Percentiles rank a stretch among this genome's conserved stretches.
These are phyloP conservation scores for Laburnicola sp. DNA, from an alignment of 2,329 filamentous ascomycete species.

Conservation along the genomic window DNA sequence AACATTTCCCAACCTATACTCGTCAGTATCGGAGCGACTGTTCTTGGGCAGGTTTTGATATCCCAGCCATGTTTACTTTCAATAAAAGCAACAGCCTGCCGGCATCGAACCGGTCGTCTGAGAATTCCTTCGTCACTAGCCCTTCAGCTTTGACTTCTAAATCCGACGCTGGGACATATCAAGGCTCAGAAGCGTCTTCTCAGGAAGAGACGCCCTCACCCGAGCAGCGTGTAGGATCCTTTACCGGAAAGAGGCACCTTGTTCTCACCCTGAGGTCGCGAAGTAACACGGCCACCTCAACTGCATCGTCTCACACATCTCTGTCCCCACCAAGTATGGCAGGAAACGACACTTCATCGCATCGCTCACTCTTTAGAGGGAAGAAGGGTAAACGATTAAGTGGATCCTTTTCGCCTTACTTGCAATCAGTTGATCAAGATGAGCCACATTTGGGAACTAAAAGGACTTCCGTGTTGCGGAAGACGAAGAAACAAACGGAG, in stretches of 20 bases:
- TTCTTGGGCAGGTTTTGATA: slow-evolving; percentile 13
- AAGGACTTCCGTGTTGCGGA: slow-evolving; percentile 41
- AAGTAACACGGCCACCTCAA: slow-evolving; percentile 44
- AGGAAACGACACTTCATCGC: slow-evolving; percentile 23
- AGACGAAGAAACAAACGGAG: slow-evolving; percentile 27
- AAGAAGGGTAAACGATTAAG: slow-evolving; percentile 42
- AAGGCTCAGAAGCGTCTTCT: slow-evolving; percentile 28
- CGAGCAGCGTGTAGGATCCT: slow-evolving; percentile 30
- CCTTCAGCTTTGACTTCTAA: slow-evolving; percentile 25
- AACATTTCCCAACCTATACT: slow-evolving; percentile 31
- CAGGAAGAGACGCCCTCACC: slow-evolving; percentile 36
- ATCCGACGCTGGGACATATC: slow-evolving; percentile 31
- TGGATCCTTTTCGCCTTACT: slow-evolving; percentile 31
- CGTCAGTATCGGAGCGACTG: slow-evolving; percentile 14
- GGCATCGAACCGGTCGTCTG: slow-evolving; percentile 39
- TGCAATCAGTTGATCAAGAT: slow-evolving; percentile 26
- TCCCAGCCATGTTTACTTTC: slow-evolving; percentile 40
- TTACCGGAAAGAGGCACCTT: slow-evolving; percentile 35
- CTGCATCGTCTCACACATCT: slow-evolving; percentile 33
- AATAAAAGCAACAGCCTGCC: slow-evolving; percentile 38
- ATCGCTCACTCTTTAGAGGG: slow-evolving; percentile 40
- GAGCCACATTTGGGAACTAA: slow-evolving; percentile 32
- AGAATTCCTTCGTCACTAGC: slow-evolving; percentile 34
- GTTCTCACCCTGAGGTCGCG: slow-evolving; percentile 44
- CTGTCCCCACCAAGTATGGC: slow-evolving; percentile 29